Percentiles rank a stretch among this genome's conserved stretches.
phyloP scores from a whole-genome alignment of 352 stramenopile genomes.

The Aphanomyces cochlioides region DNA sequence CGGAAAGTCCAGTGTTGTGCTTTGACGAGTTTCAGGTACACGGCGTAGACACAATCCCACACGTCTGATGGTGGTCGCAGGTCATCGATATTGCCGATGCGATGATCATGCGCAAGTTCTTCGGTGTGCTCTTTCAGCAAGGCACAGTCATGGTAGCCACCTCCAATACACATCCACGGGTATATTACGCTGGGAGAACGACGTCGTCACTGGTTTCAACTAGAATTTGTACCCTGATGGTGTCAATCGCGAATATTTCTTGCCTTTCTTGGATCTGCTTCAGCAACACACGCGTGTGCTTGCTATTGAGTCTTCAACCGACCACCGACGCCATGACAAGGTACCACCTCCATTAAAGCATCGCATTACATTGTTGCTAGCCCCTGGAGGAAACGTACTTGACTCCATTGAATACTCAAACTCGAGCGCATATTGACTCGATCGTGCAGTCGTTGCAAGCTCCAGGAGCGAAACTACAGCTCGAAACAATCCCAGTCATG shows the following conservation, averaged over 20 bases:
- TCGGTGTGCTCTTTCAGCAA: constrained; percentile 83
- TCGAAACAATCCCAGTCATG: constrained; percentile 66
- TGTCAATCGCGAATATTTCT: constrained; percentile 95
- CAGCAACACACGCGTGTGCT: constrained; percentile 82
- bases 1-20: constrained; percentile 90
- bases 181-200: constrained; percentile 26
- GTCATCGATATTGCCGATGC: constrained; percentile 97
- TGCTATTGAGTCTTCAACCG: constrained; percentile 57
- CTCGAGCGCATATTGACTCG: constrained; percentile 39
- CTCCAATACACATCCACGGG: constrained; percentile 86
- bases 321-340: constrained; percentile 67
- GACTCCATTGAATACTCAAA: constrained; percentile 43
- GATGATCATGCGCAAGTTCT: constrained; percentile 95
- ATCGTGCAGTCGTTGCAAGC: constrained; percentile 44
- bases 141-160: constrained; percentile 94
- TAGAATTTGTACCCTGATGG: constrained; percentile 93
- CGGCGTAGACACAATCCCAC: constrained; percentile 29
- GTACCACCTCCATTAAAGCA: background rate
- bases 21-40: constrained; percentile 97
- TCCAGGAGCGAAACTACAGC: constrained; percentile 33
- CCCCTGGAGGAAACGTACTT: constrained; percentile 49
- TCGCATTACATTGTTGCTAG: constrained; percentile 2
- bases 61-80: constrained; percentile 50
- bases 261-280: constrained; percentile 95
- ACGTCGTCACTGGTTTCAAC: constrained; percentile 25